phyloP scores from a whole-genome alignment of 2,329 filamentous ascomycete species.

The Cadophora luteo-olivacea region DNA sequence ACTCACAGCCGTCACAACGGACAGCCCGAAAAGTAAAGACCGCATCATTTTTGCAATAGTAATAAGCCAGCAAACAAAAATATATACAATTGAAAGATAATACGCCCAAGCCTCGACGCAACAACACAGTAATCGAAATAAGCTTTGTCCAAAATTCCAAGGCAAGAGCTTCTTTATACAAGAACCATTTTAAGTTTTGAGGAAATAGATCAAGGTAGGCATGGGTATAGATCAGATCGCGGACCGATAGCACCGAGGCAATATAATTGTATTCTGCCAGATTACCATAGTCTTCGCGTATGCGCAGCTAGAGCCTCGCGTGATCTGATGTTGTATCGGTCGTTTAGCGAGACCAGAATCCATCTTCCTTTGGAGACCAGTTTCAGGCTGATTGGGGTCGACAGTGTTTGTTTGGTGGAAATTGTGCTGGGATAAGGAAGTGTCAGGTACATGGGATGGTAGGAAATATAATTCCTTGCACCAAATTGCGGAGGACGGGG shows the following conservation, averaged over 20 bases:
- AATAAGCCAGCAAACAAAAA: background rate
- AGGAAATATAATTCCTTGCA: slow-evolving; percentile 12
- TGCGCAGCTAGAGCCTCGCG: slow-evolving; percentile 16
- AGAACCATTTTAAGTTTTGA: background rate
- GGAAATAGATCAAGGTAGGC: background rate
- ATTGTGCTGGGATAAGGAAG: background rate
- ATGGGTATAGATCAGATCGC: slow-evolving; percentile 8
- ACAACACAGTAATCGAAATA: slow-evolving; percentile 13
- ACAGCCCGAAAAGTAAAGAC: slow-evolving; percentile 17
- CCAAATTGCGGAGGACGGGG: slow-evolving; percentile 1
- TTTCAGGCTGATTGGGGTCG: background rate
- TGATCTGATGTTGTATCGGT: background rate
- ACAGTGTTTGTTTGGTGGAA: slow-evolving; percentile 1
- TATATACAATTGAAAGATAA: slow-evolving; percentile 10
- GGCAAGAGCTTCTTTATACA: background rate
- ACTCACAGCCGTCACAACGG: slow-evolving; percentile 24
- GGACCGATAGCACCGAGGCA: slow-evolving; percentile 29
- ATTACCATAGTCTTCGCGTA: slow-evolving; percentile 18
- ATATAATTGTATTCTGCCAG: slow-evolving; percentile 33
- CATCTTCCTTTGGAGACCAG: background rate
- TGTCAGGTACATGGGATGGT: background rate
- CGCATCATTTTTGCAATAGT: slow-evolving; percentile 14
- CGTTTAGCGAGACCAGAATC: background rate
- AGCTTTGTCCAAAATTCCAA: slow-evolving; percentile 1
- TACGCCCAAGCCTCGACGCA: background rate